These are phyloP conservation scores for Madurella fahalii DNA, from an alignment of 2,329 filamentous ascomycete species.

Conservation along the genomic window DNA sequence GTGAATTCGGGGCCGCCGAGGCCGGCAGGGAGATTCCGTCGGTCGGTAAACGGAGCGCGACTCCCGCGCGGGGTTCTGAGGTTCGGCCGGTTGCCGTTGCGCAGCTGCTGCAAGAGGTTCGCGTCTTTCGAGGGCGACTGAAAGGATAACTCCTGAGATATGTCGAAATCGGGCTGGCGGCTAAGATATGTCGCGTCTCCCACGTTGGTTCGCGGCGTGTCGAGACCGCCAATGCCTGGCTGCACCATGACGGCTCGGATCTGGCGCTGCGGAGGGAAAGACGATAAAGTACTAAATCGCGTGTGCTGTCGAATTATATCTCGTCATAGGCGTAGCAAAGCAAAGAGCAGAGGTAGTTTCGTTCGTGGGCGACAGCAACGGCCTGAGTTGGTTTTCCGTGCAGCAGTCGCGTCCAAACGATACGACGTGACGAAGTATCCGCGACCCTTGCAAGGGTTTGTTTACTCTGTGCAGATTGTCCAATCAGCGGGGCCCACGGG, in stretches of 20 bases:
- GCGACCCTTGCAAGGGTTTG: constrained; percentile 21
- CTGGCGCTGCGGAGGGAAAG: constrained; percentile 3
- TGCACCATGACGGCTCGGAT: constrained; percentile 52
- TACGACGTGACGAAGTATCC: constrained; percentile 5
- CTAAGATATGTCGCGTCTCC: constrained; percentile 80
- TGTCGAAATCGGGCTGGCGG: constrained; percentile 68
- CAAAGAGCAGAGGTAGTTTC: neutral
- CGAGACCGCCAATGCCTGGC: constrained; percentile 62
- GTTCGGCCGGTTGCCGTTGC: constrained; percentile 58
- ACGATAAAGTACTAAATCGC: constrained; percentile 1
- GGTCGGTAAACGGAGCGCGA: constrained; percentile 66
- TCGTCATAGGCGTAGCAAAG: constrained; percentile 1
- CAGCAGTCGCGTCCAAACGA: constrained; percentile 18
- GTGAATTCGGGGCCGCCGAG: constrained; percentile 80
- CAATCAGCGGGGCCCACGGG: constrained; percentile 17
- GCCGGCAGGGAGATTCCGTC: constrained; percentile 64
- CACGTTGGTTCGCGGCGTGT: constrained; percentile 80
- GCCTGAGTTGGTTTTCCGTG: neutral
- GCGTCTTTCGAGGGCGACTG: constrained; percentile 72
- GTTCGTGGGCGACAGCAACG: neutral
- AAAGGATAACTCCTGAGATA: constrained; percentile 85
- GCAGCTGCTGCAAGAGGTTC: constrained; percentile 71
- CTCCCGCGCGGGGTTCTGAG: constrained; percentile 68
- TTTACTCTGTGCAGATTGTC: constrained; percentile 25
- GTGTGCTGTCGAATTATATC: neutral